Evolutionary conservation across 768 basidiomycete species (phyloP), one percentile per base, ranked within the genome.

Genomic region (Pleurotus eryngii): DNA sequence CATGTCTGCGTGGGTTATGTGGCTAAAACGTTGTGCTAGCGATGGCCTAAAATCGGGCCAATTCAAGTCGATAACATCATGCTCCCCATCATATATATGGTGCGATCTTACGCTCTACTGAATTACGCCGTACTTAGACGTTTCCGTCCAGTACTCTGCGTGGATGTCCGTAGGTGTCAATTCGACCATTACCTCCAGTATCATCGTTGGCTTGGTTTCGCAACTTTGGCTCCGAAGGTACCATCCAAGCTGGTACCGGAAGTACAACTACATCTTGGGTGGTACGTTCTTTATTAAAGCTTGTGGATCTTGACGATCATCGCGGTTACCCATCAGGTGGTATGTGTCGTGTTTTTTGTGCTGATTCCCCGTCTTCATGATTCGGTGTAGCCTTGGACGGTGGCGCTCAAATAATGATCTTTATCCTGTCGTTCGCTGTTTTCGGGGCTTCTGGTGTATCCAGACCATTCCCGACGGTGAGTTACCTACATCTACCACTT

Each of bases 201-300:
- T 84, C 51, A 67, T 81, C 54, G 67, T 86, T 12, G 86, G 78
- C 30, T 63, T 88, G 57, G 59, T 79, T 38, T 86, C 86, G 1
- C 87, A 88, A 56, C 64, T 80, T 22, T 87, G 81, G 81, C 62
- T 87, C 18, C 73, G 85, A 35, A 76, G 69, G 39, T 78, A 80
- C 58, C 72, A 84, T 57, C 83, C 87, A 1, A 77, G 78, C 12
- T 90, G 86, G 86, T 89, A 85, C 69, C 79, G 80, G 63, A 76
- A 75, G 62, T 85, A 85, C 67, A 86, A 87, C 64, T 86, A 85
- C 63, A 80, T 86, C 39, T 68, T 88, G 3, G 84, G 84, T 26
- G 88, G 85, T 42, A 20, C n/a, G 46, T 56, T 48, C 20, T 38
- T 27, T 39, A 15, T 1, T 24, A 4, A 14, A 2, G 11, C 11